Base-by-base conservation (phyloP, 2,329 filamentous ascomycete genomes). In the Ophiobolus disseminans region DNA sequence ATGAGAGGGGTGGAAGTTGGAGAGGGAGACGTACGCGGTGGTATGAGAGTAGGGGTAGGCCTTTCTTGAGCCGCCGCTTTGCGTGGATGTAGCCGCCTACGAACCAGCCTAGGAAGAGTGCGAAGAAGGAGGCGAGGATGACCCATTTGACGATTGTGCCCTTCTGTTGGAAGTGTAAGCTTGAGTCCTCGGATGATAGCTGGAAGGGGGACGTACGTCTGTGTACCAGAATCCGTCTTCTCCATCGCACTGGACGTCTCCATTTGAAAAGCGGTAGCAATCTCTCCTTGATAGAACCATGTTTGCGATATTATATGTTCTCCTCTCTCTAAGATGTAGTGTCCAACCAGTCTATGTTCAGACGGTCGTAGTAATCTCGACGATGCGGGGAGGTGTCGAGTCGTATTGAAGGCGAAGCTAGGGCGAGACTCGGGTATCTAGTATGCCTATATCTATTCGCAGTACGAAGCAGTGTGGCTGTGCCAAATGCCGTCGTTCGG, bases 71-170 rank as follows among this genome's bases (percentile, higher is more conserved):
- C 37, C 90, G 80, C 36, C 75, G 74, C 68, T 83, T 83, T 36
- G 89, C 90, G 73, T 93, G 90, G 37, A 83, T 73, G 70, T 88
- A 88, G 52, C 88, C 88, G 50, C 83, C 78, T 44, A 89, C 58
- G 62, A 91, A 77, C 78, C 86, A 90, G 32, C 79, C 62, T 42
- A 84, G 69, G 63, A 90, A 73, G 50, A 85, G 46, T 45, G 80
- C 49, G 60, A 89, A 76, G 57, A 93, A 68, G 53, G 78, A 75
- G 51, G 82, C 81, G 65, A 92, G 84, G 50, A 93, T 74, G 37
- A 81, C 79, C 83, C 88, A 93, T 73, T 90, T 89, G 62, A 91
- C 77, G 48, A 86, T 86, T 46, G 81, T 73, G 47, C 84, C 86
- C 26, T 79, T 81, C 85, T 88, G 47, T 48, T 14, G 13, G 14